phyloP scores from a whole-genome alignment of 148 eudicot genomes.

The Fagopyrum esculentum region DNA sequence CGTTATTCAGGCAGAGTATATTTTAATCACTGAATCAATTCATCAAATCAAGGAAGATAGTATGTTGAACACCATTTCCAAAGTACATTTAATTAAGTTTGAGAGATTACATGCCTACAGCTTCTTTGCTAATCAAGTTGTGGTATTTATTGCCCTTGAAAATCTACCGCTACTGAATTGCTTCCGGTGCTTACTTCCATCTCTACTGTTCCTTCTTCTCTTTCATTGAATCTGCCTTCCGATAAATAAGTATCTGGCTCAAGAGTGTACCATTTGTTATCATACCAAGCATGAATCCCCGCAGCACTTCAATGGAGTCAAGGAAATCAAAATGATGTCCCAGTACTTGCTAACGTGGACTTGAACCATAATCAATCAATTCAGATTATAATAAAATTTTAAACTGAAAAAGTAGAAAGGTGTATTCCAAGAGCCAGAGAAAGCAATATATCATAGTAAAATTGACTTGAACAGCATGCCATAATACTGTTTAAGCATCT shows the following conservation, averaged over 20 bases:
- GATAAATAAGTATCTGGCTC: constrained; percentile 9
- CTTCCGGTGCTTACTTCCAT: not conserved
- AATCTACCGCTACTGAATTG: not conserved
- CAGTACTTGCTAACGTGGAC: not conserved
- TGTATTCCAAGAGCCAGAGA: not conserved
- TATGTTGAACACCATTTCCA: not conserved
- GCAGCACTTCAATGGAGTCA: constrained; percentile 6
- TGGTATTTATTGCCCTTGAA: not conserved
- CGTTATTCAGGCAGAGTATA: not conserved
- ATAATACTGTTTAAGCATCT: not conserved
- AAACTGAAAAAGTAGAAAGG: not conserved
- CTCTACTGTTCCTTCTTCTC: constrained; percentile 4
- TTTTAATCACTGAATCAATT: not conserved
- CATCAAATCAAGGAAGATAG: not conserved
- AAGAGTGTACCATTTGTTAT: constrained; percentile 9
- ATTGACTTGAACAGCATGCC: not conserved
- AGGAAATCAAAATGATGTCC: not conserved
- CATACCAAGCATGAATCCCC: constrained; percentile 5
- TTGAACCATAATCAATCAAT: not conserved
- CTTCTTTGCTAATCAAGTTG: not conserved
- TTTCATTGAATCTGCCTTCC: not conserved
- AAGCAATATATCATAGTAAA: not conserved
- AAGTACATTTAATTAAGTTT: not conserved
- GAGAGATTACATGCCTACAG: not conserved
- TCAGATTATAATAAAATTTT: not conserved